Evolutionary conservation across 2,329 filamentous ascomycete species (phyloP).

Genomic region (Fusarium coffeatum): DNA sequence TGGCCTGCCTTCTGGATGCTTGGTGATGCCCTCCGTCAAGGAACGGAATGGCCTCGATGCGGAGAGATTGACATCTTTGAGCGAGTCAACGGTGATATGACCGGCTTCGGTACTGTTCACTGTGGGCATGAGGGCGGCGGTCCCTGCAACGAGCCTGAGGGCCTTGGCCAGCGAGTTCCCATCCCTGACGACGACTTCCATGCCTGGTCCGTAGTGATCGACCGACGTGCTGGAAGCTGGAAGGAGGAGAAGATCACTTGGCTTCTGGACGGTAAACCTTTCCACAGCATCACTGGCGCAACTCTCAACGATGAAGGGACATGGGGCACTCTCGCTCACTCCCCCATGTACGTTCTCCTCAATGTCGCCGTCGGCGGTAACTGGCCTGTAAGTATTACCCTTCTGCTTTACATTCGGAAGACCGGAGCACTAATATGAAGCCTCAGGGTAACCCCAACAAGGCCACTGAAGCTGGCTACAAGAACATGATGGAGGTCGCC

Average conservation of each 20-base stretch:
- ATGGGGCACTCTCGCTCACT: constrained; percentile 59
- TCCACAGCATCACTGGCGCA: constrained; percentile 57
- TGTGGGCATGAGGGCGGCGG: constrained; percentile 59
- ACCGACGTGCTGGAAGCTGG: constrained; percentile 59
- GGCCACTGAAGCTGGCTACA: constrained; percentile 51
- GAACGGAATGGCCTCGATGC: constrained; percentile 60
- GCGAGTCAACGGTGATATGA: constrained; percentile 59
- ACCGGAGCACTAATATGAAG: constrained; percentile 5
- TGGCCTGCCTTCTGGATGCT: constrained; percentile 68
- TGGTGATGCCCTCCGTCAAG: constrained; percentile 59
- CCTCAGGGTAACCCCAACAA: constrained; percentile 50
- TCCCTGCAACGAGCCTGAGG: constrained; percentile 60
- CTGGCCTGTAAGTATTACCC: constrained; percentile 52
- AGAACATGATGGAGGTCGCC: constrained; percentile 56
- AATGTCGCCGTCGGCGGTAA: constrained; percentile 62
- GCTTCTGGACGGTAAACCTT: constrained; percentile 59
- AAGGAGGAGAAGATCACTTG: constrained; percentile 61
- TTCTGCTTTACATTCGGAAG: neutral
- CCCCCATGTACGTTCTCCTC: constrained; percentile 59
- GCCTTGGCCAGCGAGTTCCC: constrained; percentile 51
- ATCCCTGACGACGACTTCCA: constrained; percentile 63
- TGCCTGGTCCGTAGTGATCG: constrained; percentile 60
- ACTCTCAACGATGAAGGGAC: constrained; percentile 54
- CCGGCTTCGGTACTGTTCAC: constrained; percentile 61
- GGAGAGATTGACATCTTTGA: constrained; percentile 65